phyloP scores from a whole-genome alignment of 1,139 yeast genomes.

The Sugiyamaella sp. region DNA sequence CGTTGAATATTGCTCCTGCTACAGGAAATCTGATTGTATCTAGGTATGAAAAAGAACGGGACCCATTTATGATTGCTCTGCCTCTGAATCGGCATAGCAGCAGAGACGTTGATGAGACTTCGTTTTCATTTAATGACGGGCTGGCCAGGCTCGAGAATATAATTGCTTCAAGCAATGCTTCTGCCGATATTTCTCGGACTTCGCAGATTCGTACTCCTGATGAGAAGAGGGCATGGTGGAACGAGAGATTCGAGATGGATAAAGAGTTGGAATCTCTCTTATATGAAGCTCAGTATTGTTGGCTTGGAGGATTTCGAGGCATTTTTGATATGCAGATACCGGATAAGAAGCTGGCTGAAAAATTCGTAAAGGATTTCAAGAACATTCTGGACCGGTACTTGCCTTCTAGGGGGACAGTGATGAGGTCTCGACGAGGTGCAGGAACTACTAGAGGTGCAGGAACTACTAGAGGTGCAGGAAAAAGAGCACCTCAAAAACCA shows the following conservation, averaged over 20 bases:
- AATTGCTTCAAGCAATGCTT: slow-evolving; percentile 60
- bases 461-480: slow-evolving; percentile 21
- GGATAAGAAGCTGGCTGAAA: slow-evolving; percentile 39
- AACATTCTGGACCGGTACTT: slow-evolving; percentile 41
- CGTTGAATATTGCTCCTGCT: slow-evolving; percentile 62
- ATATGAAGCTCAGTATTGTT: slow-evolving; percentile 59
- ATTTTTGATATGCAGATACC: slow-evolving; percentile 49
- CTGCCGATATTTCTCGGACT: slow-evolving; percentile 49
- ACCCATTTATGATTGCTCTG: slow-evolving; percentile 57
- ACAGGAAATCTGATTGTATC: slow-evolving; percentile 63
- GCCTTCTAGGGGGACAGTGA: slow-evolving; percentile 37
- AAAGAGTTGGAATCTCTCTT: slow-evolving; percentile 56
- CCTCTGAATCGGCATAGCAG: slow-evolving; percentile 59
- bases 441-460: slow-evolving; percentile 22
- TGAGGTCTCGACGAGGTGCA: slow-evolving; percentile 13
- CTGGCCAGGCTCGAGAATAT: slow-evolving; percentile 51
- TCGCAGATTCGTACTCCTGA: slow-evolving; percentile 54
- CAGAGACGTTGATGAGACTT: slow-evolving; percentile 50
- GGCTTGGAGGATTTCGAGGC: slow-evolving; percentile 84
- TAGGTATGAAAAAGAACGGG: slow-evolving; percentile 44
- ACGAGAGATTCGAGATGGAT: slow-evolving; percentile 64
- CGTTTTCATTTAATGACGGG: slow-evolving; percentile 54
- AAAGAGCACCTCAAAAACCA: slow-evolving; percentile 8
- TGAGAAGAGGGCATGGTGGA: slow-evolving; percentile 81
- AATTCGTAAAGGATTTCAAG: slow-evolving; percentile 48